Evolutionary conservation across 805 yeast species (phyloP).

Genomic region (Candida jianshihensis): DNA sequence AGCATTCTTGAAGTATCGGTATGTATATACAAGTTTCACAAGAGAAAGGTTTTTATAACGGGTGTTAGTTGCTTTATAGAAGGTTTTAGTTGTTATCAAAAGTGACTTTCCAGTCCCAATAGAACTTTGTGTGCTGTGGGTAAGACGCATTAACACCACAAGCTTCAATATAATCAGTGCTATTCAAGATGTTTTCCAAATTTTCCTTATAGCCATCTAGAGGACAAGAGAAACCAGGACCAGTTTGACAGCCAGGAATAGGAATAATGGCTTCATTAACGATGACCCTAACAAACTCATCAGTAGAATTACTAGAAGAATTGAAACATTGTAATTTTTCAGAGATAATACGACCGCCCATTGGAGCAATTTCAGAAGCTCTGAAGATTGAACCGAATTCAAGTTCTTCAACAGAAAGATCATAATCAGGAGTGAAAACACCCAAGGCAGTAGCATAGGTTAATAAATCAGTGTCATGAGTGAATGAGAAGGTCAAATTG

Average conservation of each 20-base stretch:
- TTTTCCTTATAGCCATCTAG: slow-evolving; percentile 27
- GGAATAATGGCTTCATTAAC: slow-evolving; percentile 52
- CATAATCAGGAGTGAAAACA: slow-evolving; percentile 29
- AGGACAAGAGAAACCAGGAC: slow-evolving; percentile 48
- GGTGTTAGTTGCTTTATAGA: too few relatives aligned
- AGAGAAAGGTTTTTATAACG: too few relatives aligned
- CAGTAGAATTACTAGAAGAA: slow-evolving; percentile 22
- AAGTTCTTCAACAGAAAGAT: slow-evolving; percentile 37
- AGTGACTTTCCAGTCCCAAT: slow-evolving; percentile 19
- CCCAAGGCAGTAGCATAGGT: slow-evolving; percentile 62
- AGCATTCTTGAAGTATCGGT: too few relatives aligned
- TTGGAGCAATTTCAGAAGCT: slow-evolving; percentile 44
- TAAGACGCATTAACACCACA: slow-evolving; percentile 22
- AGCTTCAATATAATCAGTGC: slow-evolving; percentile 24
- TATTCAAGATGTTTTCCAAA: slow-evolving; percentile 25
- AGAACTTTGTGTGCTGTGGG: slow-evolving; percentile 16
- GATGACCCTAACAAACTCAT: slow-evolving; percentile 37
- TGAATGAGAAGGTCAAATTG: slow-evolving; percentile 59
- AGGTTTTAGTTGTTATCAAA: slow-evolving; percentile 11
- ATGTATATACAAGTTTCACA: too few relatives aligned
- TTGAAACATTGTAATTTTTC: slow-evolving; percentile 41
- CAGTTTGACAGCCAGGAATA: slow-evolving; percentile 37
- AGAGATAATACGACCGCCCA: slow-evolving; percentile 47
- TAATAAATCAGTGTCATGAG: slow-evolving; percentile 68
- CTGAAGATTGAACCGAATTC: slow-evolving; percentile 42